Evolutionary conservation across 192 early-diverging fungal species (phyloP).

Genomic region (Mortierella alpina): DNA sequence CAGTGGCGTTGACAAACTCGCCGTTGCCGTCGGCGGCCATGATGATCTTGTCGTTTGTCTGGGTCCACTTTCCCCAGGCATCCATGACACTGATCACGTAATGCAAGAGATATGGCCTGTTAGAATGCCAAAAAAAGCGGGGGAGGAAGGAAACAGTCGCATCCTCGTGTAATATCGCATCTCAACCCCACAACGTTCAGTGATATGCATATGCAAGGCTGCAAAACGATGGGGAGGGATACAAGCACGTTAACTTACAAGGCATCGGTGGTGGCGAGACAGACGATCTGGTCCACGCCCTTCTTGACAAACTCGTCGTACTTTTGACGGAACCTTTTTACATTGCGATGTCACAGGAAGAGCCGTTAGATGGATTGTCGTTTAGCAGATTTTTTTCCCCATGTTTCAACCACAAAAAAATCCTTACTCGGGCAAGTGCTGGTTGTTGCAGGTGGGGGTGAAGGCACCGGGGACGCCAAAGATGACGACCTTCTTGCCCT

Average conservation of each 20-base stretch:
- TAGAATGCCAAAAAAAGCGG: neutral
- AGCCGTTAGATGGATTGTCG: neutral
- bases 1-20: slow-evolving; percentile 54
- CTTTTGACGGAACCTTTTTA: slow-evolving; percentile 42
- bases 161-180: neutral
- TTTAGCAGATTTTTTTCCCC: neutral
- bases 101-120: neutral
- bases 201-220: neutral
- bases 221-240: neutral
- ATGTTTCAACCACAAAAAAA: neutral
- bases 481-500: slow-evolving; percentile 73
- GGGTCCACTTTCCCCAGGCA: slow-evolving; percentile 64
- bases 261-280: slow-evolving; percentile 61
- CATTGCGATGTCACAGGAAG: neutral
- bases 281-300: slow-evolving; percentile 65
- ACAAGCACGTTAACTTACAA: slow-evolving; percentile 41
- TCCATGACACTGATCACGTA: slow-evolving; percentile 60
- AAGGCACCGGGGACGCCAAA: slow-evolving; percentile 77
- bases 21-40: slow-evolving; percentile 64
- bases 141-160: neutral
- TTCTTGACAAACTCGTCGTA: slow-evolving; percentile 59
- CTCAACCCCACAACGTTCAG: neutral
- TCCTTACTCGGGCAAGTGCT: slow-evolving; percentile 66
- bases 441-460: slow-evolving; percentile 69
- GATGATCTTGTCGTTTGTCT: slow-evolving; percentile 55